These are phyloP conservation scores for Ephemerocybe angulata DNA, from an alignment of 768 basidiomycete genomes.

Conservation along the genomic window DNA sequence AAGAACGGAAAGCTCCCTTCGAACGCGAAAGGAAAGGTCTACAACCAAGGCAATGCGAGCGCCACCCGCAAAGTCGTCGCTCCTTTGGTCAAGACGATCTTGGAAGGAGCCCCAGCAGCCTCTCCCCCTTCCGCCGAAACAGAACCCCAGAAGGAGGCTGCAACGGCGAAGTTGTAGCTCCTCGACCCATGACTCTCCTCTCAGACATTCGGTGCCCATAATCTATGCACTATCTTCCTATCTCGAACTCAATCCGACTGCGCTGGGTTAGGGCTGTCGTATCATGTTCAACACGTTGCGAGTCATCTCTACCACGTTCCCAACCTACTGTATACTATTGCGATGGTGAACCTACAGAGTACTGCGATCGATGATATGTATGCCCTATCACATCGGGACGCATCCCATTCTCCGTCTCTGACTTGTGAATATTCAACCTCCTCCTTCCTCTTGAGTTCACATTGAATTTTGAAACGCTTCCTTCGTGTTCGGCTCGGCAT, in stretches of 20 bases:
- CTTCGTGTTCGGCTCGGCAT: no score
- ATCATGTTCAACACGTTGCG: background rate
- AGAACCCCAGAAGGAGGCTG: background rate
- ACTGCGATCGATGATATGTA: background rate
- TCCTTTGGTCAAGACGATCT: slow-evolving; percentile 57
- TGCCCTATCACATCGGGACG: slow-evolving; percentile 1
- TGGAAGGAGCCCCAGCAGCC: slow-evolving; percentile 47
- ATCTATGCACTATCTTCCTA: no score
- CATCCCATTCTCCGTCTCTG: no score
- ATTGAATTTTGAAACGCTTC: no score
- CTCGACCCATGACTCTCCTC: background rate
- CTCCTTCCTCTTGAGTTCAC: background rate
- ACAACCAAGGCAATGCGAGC: slow-evolving; percentile 61
- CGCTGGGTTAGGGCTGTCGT: background rate
- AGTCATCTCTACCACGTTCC: background rate
- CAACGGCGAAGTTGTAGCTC: slow-evolving; percentile 1
- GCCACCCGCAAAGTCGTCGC: slow-evolving; percentile 66
- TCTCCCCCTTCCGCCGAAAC: background rate
- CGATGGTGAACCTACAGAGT: background rate
- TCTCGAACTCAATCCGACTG: no score
- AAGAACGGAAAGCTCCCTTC: slow-evolving; percentile 28
- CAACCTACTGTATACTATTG: background rate
- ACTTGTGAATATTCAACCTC: no score
- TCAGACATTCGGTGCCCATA: background rate
- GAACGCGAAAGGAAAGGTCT: slow-evolving; percentile 45